Evolutionary conservation across 306 rosid species (phyloP), one percentile per base, ranked within the genome.

Genomic region (Abrus precatorius): DNA sequence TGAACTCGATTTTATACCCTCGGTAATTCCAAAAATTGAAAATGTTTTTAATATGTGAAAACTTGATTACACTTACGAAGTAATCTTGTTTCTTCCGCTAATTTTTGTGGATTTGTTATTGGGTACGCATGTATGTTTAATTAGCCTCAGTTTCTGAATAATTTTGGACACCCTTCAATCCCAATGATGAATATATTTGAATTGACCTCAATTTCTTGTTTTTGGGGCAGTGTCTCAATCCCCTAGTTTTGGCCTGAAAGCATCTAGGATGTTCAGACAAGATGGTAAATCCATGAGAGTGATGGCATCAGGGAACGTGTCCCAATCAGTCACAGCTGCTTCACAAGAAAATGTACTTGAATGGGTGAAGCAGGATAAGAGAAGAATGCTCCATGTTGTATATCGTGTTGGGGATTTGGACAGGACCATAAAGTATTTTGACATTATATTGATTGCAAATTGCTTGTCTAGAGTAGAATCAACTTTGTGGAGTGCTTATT

Each of bases 331-430:
- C 80, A 79, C 92, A 0, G 85, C 93, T 20, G 79, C 98, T 78
- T 80, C 93, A 38, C 88, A 86, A 8, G 99, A 95, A 80, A 91
- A 95, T 86, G 78, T 88, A 72, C 93, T 90, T 0, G 98, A 95
- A 83, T 95, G 99, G 99, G 99, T 93, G 32, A 95, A 90, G 75
- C 83, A 91, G 61, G 99, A 95, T 71, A 95, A 93, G 69, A 69
- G 98, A 65, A 88, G 99, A 84, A 47, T 93, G 90, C 93, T 95
- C 44, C 99, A 93, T 72, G 99, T 95, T 67, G 99, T 95, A 8
- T 95, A 95, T 83, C 94, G 96, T 34, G 98, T 95, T 57, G 99
- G 97, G 32, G 99, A 95, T 84, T 68, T 95, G 91, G 98, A 95
- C 80, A 89, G 90, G 82, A 95, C 99, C 83, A 95, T 95, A 64